A percentile compares a stretch with the other conserved stretches of the same genome.
These are phyloP conservation scores for Butyriboletus appendiculatus DNA, from an alignment of 1,284 basidiomycete species.

Conservation along the genomic window DNA sequence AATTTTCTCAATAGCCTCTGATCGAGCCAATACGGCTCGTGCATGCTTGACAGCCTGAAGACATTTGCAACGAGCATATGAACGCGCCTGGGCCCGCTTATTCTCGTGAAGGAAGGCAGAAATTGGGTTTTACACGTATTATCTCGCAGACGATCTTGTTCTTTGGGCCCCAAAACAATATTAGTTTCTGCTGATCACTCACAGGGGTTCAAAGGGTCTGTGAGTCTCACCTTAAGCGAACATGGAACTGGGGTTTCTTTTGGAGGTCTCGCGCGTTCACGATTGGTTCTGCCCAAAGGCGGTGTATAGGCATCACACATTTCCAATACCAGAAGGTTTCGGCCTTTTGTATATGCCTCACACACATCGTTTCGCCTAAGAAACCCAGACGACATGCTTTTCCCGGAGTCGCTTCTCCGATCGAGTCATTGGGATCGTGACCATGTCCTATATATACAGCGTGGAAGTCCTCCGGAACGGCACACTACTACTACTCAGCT, in stretches of 20 bases:
- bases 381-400: not conserved
- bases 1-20: not conserved
- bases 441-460: constrained; percentile 18
- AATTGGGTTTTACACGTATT: not conserved
- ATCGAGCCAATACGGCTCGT: not conserved
- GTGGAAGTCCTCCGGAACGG: not conserved
- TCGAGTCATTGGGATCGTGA: not conserved
- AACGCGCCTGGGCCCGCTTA: not conserved
- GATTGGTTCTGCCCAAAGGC: not conserved
- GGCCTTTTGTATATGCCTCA: not conserved
- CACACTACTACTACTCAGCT: not conserved
- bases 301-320: not conserved
- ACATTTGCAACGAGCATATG: not conserved
- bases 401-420: not conserved
- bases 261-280: not conserved
- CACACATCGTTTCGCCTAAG: not conserved
- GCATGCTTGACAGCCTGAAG: not conserved
- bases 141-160: not conserved
- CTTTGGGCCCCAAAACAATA: not conserved
- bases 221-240: not conserved
- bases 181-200: not conserved
- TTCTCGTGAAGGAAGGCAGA: not conserved
- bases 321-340: not conserved
- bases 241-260: not conserved
- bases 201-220: not conserved